Percentiles rank a stretch among this genome's conserved stretches.
These are phyloP conservation scores for Mortierella alpina DNA, from an alignment of 192 early-diverging fungal species.

Conservation along the genomic window DNA sequence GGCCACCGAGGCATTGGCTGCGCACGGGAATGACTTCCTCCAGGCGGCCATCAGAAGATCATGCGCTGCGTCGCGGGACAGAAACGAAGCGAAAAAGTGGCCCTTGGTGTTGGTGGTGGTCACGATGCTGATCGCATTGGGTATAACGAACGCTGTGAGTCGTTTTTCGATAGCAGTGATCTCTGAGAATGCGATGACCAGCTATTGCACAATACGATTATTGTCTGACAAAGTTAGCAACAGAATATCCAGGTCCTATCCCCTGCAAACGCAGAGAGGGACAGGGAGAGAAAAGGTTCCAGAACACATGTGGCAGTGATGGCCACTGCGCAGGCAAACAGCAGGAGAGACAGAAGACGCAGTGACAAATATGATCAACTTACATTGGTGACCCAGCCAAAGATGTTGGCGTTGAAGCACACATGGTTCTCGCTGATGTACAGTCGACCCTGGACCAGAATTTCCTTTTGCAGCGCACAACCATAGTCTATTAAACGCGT, in stretches of 20 bases:
- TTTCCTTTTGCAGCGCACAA: constrained; percentile 91
- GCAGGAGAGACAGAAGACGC: not conserved
- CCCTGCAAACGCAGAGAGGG: not conserved
- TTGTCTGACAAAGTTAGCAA: no score
- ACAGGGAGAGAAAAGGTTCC: not conserved
- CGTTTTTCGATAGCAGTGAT: constrained; percentile 88
- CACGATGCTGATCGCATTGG: constrained; percentile 89
- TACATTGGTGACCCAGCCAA: constrained; percentile 89
- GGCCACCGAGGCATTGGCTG: constrained; percentile 31
- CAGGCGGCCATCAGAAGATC: constrained; percentile 79
- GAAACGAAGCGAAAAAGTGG: constrained; percentile 88
- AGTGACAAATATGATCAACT: not conserved
- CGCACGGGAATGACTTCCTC: constrained; percentile 54
- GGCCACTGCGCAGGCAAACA: no score
- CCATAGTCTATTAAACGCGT: constrained; percentile 67
- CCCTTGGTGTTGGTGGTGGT: constrained; percentile 59
- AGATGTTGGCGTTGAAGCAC: constrained; percentile 90
- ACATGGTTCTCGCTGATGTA: constrained; percentile 85
- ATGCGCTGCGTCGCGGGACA: constrained; percentile 83
- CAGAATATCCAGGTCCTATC: not conserved
- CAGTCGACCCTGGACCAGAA: constrained; percentile 86
- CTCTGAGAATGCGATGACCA: constrained; percentile 81
- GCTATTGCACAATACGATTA: constrained; percentile 11
- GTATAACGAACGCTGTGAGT: constrained; percentile 86
- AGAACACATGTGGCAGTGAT: constrained; percentile 1